Percentiles rank a stretch among this genome's conserved stretches.
Conservation (phyloP, 305 asterid genomes). For the Stenogyne calaminthoides region DNA sequence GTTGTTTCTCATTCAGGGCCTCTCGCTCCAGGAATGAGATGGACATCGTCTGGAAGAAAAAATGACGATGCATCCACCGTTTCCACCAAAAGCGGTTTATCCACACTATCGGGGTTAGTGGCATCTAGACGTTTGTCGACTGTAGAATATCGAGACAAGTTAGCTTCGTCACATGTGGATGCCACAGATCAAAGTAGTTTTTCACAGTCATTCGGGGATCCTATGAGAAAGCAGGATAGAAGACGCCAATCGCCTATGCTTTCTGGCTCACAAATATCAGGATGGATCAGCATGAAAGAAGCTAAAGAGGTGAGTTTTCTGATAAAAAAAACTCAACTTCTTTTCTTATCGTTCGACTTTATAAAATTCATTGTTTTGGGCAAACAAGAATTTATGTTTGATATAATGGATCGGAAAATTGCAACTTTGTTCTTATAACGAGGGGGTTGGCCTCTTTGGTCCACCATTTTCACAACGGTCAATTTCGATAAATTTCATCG, state of each 20-base stretch:
- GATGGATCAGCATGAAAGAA: slow-evolving; percentile 46
- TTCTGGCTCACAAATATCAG: slow-evolving; percentile 44
- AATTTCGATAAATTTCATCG: too few species aligned
- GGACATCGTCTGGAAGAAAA: slow-evolving; percentile 49
- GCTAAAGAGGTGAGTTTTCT: slow-evolving; percentile 38
- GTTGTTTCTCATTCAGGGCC: slow-evolving; percentile 68
- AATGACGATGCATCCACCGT: slow-evolving; percentile 36
- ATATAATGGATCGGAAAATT: neutral
- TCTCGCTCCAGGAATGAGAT: slow-evolving; percentile 54
- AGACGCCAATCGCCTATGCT: slow-evolving; percentile 38
- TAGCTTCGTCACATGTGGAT: slow-evolving; percentile 37
- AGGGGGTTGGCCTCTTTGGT: neutral
- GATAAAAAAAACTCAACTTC: neutral
- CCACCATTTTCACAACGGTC: neutral
- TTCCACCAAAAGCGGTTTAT: slow-evolving; percentile 39
- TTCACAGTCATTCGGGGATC: slow-evolving; percentile 48
- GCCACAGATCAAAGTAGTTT: slow-evolving; percentile 42
- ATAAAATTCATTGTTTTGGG: neutral
- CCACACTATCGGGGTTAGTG: slow-evolving; percentile 49
- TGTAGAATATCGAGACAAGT: slow-evolving; percentile 42
- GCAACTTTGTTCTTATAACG: neutral
- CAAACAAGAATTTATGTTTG: too few species aligned
- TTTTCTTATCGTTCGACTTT: neutral
- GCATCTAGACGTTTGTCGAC: slow-evolving; percentile 54
- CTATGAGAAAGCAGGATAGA: slow-evolving; percentile 47